Conservation (phyloP, 2,329 filamentous ascomycete genomes). For the Drechslera avenae region DNA sequence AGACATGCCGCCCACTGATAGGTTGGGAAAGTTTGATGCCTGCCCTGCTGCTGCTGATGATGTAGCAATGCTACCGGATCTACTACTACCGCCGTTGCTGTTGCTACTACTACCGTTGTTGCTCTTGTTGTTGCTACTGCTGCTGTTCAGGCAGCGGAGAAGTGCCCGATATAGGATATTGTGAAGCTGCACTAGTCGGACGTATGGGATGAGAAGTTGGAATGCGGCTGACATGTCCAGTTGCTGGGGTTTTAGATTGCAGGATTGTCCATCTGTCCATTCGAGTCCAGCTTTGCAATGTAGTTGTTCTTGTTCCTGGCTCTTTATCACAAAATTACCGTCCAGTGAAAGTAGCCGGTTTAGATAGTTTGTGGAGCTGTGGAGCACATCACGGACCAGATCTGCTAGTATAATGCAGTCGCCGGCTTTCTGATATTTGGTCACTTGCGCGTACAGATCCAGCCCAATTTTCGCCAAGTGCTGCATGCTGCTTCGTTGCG, state of each 20-base stretch:
- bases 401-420: background rate
- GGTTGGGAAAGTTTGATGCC: background rate
- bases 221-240: slow-evolving; percentile 1
- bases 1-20: background rate
- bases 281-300: background rate
- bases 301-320: background rate
- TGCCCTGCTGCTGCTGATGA: too few species aligned
- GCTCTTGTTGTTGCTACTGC: background rate
- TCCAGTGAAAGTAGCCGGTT: background rate
- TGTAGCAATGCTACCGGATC: too few species aligned
- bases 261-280: background rate
- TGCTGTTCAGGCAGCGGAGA: background rate
- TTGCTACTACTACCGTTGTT: background rate
- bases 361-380: background rate
- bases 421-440: background rate
- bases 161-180: slow-evolving; percentile 2
- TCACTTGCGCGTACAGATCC: background rate
- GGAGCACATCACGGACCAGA: background rate
- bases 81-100: background rate
- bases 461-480: background rate
- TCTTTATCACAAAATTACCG: background rate
- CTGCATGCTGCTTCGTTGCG: background rate
- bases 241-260: background rate
- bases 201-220: slow-evolving; percentile 1
- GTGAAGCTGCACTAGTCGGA: slow-evolving; percentile 2